These are phyloP conservation scores for Bocquillonia castaneifolia DNA, from an alignment of 441 rosid genomes.

Conservation along the genomic window DNA sequence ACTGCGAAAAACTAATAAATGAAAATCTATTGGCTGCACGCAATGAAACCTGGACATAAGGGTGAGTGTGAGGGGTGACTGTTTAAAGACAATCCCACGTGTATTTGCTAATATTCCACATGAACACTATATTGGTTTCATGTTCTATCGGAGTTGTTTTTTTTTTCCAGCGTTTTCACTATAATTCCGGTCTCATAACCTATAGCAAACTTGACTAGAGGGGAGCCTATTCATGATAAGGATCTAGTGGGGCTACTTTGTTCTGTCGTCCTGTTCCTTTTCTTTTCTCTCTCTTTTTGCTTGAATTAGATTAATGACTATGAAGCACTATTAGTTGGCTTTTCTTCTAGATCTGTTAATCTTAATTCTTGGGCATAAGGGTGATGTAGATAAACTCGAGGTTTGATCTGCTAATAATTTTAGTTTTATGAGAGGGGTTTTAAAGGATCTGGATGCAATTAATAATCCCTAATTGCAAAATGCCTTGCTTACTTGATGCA, in stretches of 20 bases:
- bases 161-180: background rate
- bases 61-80: background rate
- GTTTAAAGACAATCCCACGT: background rate
- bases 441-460: background rate
- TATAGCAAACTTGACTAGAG: background rate
- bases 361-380: background rate
- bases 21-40: background rate
- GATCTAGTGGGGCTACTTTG: background rate
- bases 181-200: background rate
- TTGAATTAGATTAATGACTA: background rate
- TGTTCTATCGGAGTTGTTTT: background rate
- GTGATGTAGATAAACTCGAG: background rate
- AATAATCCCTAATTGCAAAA: too few species aligned
- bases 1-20: background rate
- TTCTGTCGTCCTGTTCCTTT: background rate
- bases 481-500: too few species aligned
- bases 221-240: background rate
- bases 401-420: background rate
- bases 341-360: background rate
- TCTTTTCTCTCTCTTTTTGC: background rate
- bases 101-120: background rate
- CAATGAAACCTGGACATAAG: background rate
- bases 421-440: background rate
- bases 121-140: background rate
- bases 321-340: background rate